Evolutionary conservation across 176 grass and related monocot genomes (phyloP), one percentile per base, ranked within the genome.

Genomic region (Metroxylon sagu): DNA sequence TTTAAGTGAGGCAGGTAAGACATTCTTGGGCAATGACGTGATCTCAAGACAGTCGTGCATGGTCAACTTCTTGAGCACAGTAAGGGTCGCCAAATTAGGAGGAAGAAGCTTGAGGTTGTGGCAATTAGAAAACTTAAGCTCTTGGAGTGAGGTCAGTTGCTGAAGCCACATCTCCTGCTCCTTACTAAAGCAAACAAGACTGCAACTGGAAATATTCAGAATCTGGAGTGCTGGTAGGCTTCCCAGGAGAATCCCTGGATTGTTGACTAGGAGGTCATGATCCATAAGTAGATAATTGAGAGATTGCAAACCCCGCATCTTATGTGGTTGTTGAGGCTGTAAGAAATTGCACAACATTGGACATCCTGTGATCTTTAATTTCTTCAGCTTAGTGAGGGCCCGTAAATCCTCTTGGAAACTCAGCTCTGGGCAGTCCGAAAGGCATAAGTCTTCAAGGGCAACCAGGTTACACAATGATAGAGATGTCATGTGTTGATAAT

Each of bases 101-200:
- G 68, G 68, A 8, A 71, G 54, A 35, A 0, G 3, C 30, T 3
- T 2, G 0, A 71, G 27, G 0, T 1, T 0, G 0, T 0, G 0
- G 19, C 68, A 71, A 25, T 27, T 5, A 7, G 10, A 16, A 1
- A 71, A 25, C 68, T 76, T 26, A 2, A 82, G 18, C 48, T 76
- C 66, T 74, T 82, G 18, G 18, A 82, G 65, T 48, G 49, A 65
- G 14, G 50, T 29, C 5, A 29, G 50, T 64, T 48, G 62, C 59
- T 52, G 60, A 55, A 25, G 1, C 29, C 48, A 49, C 29, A 16
- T 19, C 54, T 15, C 28, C 25, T 18, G 50, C 4, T 73, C 6
- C 6, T 25, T 17, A 14, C 19, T 29, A 5, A 0, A 26, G 23
- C 23, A 29, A 35, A 23, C 21, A 26, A 52, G 5, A 4, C 16